These are phyloP conservation scores for Noccaea bulbosa DNA, from an alignment of 345 rosid genomes.

Conservation along the genomic window DNA sequence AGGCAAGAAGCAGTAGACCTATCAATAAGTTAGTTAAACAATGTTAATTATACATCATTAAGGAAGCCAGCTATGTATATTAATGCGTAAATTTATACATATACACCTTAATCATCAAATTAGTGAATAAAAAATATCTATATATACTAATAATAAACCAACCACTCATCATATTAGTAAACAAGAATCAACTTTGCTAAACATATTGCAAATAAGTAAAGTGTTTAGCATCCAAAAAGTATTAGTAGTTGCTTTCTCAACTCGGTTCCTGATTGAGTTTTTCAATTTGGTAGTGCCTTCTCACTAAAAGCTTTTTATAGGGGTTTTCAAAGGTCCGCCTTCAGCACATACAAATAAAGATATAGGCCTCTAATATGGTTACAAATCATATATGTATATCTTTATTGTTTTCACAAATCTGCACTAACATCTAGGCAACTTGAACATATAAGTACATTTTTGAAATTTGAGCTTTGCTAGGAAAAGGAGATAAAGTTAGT, in stretches of 20 bases:
- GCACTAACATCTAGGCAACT: constrained; percentile 40
- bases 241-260: constrained; percentile 27
- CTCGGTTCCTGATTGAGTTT: constrained; percentile 28
- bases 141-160: constrained; percentile 14
- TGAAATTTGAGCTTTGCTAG: constrained; percentile 38
- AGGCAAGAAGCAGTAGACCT: constrained; percentile 32
- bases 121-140: not conserved
- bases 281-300: constrained; percentile 31
- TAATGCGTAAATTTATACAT: constrained; percentile 5
- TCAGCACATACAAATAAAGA: constrained; percentile 18
- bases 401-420: constrained; percentile 34
- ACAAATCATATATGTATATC: not conserved
- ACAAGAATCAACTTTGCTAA: constrained; percentile 10
- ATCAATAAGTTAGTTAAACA: constrained; percentile 7
- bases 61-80: constrained; percentile 27
- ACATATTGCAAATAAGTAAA: constrained; percentile 7
- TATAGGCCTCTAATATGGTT: not conserved
- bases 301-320: constrained; percentile 26
- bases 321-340: constrained; percentile 25
- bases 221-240: constrained; percentile 14
- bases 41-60: constrained; percentile 20
- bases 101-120: constrained; percentile 16
- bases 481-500: constrained; percentile 35
- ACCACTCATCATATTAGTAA: constrained; percentile 28
- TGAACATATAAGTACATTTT: constrained; percentile 34